A percentile compares a stretch with the other conserved stretches of the same genome.
Conservation (phyloP, 2,329 filamentous ascomycete species). For the Xylaria sp. region DNA sequence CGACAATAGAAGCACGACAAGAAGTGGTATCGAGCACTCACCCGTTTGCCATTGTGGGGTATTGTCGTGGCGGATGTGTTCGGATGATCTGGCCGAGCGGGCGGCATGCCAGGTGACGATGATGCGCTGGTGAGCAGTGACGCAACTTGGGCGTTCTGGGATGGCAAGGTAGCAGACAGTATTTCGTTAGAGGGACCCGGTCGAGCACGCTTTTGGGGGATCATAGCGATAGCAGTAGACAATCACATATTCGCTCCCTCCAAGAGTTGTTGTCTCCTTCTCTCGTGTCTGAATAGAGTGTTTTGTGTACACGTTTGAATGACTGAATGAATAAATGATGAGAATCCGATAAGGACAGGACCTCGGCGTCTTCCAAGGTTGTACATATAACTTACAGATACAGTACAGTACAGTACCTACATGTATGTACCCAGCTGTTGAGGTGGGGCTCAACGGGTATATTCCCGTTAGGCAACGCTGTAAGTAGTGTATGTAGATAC, state of each 20-base stretch:
- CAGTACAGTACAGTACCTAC: no score
- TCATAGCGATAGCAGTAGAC: conserved; percentile 54
- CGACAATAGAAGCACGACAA: conserved; percentile 9
- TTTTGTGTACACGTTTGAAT: conserved; percentile 3
- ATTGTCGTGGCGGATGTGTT: conserved; percentile 34
- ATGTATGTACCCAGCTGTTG: neutral
- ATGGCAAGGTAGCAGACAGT: conserved; percentile 35
- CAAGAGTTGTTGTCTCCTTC: conserved; percentile 17
- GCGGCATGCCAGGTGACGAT: conserved; percentile 39
- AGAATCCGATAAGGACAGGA: conserved; percentile 1
- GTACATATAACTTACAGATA: neutral
- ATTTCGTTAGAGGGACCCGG: conserved; percentile 47
- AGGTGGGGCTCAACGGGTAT: neutral
- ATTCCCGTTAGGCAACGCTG: neutral
- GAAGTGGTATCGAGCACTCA: conserved; percentile 26
- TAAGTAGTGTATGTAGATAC: no score
- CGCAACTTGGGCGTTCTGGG: conserved; percentile 40
- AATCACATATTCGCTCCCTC: conserved; percentile 20
- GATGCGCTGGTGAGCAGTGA: conserved; percentile 37
- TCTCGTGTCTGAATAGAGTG: conserved; percentile 6
- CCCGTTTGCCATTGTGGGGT: conserved; percentile 37
- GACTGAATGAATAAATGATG: conserved; percentile 20
- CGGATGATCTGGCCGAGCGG: conserved; percentile 36
- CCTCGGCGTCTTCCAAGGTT: conserved; percentile 6
- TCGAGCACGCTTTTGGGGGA: conserved; percentile 54